phyloP scores from a whole-genome alignment of 2,329 filamentous ascomycete species.

The Corniculantispora saksenae region DNA sequence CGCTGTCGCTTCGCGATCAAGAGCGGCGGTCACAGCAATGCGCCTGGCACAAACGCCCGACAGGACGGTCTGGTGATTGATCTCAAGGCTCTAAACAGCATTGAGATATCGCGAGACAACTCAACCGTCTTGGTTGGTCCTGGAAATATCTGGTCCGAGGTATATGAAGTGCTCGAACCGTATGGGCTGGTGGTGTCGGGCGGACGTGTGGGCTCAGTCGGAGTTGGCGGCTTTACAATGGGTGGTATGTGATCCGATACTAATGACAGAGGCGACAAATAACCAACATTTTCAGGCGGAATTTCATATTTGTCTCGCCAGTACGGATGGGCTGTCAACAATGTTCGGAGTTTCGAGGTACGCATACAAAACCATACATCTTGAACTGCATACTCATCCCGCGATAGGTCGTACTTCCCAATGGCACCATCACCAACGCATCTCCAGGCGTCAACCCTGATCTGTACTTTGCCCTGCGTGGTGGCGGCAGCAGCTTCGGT shows the following conservation, averaged over 20 bases:
- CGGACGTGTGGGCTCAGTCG: background rate
- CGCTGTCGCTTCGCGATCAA: constrained; percentile 5
- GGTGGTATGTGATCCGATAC: constrained; percentile 4
- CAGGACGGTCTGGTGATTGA: background rate
- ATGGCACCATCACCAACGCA: constrained; percentile 41
- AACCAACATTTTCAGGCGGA: too few species aligned
- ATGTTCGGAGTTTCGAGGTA: constrained; percentile 39
- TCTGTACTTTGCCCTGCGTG: constrained; percentile 46
- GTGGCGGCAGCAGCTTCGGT: constrained; percentile 47
- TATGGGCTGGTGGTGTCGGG: background rate
- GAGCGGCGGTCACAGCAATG: constrained; percentile 8
- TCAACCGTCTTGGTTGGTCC: background rate
- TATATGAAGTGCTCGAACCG: background rate
- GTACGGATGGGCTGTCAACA: constrained; percentile 44
- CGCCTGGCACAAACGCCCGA: background rate
- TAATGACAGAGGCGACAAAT: too few species aligned
- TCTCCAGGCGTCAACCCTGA: constrained; percentile 35
- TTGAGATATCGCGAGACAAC: background rate
- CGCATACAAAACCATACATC: constrained; percentile 26
- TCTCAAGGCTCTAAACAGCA: background rate
- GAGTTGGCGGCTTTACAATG: constrained; percentile 8
- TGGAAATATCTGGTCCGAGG: background rate
- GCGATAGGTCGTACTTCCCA: constrained; percentile 34
- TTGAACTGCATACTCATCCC: background rate
- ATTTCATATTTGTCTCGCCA: constrained; percentile 44